phyloP scores from a whole-genome alignment of 352 stramenopile species.

The Globisporangium spiculum region DNA sequence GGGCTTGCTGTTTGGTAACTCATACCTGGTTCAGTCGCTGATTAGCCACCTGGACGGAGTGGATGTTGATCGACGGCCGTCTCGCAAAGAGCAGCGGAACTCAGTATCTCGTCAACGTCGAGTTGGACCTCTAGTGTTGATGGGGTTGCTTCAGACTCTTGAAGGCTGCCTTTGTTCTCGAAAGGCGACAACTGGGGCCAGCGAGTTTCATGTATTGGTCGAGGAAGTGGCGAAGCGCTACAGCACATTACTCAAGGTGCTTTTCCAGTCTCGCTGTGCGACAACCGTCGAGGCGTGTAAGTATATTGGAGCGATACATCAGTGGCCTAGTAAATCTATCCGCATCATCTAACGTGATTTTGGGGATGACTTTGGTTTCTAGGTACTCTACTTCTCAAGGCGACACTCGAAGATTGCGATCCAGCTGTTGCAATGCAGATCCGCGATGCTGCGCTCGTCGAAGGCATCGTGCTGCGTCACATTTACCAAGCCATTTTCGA shows the following conservation, averaged over 20 bases:
- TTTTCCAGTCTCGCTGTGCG: conserved; percentile 89
- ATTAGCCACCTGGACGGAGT: conserved; percentile 60
- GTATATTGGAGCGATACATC: conserved; percentile 14
- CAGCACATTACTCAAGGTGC: conserved; percentile 77
- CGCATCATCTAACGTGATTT: neutral
- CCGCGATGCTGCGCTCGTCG: conserved; percentile 89
- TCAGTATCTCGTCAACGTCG: conserved; percentile 12
- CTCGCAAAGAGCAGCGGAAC: conserved; percentile 18
- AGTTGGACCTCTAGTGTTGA: conserved; percentile 84
- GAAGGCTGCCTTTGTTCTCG: conserved; percentile 90
- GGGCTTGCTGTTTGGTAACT: conserved; percentile 66
- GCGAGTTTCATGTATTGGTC: conserved; percentile 65
- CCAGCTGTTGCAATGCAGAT: conserved; percentile 80
- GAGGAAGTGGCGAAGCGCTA: conserved; percentile 73
- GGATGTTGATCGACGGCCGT: conserved; percentile 30
- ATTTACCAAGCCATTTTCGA: conserved; percentile 94
- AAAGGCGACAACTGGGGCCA: conserved; percentile 76
- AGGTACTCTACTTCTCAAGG: conserved; percentile 91
- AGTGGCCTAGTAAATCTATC: no score
- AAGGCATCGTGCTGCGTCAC: conserved; percentile 91
- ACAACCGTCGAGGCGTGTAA: conserved; percentile 81
- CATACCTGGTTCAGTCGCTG: conserved; percentile 63
- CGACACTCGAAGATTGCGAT: conserved; percentile 87
- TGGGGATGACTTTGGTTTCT: conserved; percentile 28
- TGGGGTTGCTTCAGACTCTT: conserved; percentile 90